Percentiles rank a stretch among this genome's conserved stretches.
Conservation (phyloP, 2,329 filamentous ascomycete genomes). For the Monosporascus sp. region DNA sequence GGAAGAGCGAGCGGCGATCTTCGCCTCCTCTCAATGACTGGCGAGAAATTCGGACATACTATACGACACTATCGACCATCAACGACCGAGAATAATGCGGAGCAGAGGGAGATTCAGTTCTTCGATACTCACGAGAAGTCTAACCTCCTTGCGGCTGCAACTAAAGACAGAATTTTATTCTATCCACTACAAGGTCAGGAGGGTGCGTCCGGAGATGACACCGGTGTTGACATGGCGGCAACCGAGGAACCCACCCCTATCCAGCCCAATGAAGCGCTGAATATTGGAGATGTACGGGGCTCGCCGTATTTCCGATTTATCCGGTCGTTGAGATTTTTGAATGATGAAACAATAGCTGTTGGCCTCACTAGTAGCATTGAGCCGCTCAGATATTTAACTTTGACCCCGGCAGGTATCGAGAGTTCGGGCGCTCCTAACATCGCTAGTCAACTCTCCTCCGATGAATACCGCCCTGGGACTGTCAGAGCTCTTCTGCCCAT, state of each 20-base stretch:
- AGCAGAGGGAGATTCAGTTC: constrained; percentile 28
- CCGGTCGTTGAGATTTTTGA: constrained; percentile 39
- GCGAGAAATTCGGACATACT: constrained; percentile 26
- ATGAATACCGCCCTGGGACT: constrained; percentile 25
- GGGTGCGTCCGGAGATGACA: constrained; percentile 1
- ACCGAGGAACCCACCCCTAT: constrained; percentile 5
- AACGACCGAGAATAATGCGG: constrained; percentile 1
- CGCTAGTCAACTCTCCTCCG: constrained; percentile 16
- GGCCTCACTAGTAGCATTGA: constrained; percentile 36
- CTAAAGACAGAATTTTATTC: constrained; percentile 27
- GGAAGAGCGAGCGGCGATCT: constrained; percentile 47
- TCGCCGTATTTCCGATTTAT: constrained; percentile 20
- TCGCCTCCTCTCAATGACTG: constrained; percentile 35
- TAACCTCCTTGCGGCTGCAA: constrained; percentile 27
- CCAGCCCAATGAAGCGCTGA: constrained; percentile 13
- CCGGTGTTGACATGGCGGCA: constrained; percentile 5
- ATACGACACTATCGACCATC: constrained; percentile 16
- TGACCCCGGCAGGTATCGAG: constrained; percentile 40
- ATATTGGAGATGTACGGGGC: constrained; percentile 11
- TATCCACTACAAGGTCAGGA: constrained; percentile 23
- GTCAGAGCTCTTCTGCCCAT: constrained; percentile 44
- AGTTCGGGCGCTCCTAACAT: constrained; percentile 30
- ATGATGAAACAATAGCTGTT: constrained; percentile 37
- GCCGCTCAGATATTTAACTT: constrained; percentile 40
- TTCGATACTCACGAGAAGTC: constrained; percentile 25